A percentile compares a stretch with the other conserved stretches of the same genome.
These are phyloP conservation scores for Tylopilus cervinicoccineus DNA, from an alignment of 768 basidiomycete genomes.

Conservation along the genomic window DNA sequence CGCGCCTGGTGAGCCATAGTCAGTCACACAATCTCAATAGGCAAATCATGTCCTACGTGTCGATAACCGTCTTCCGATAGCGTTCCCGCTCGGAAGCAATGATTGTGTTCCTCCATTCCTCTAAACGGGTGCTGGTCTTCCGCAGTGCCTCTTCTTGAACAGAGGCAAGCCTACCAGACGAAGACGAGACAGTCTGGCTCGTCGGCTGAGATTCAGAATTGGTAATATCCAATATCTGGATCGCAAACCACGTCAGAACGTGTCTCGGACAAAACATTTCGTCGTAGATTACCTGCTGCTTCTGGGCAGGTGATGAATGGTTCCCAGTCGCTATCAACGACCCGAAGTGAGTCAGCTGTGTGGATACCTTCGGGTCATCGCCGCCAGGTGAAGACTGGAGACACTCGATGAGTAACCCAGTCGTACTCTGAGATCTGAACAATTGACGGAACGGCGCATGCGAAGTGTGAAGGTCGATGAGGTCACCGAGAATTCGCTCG, in stretches of 20 bases:
- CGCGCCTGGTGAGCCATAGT: conserved; percentile 48
- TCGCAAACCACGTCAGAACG: not conserved
- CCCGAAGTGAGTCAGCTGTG: conserved; percentile 70
- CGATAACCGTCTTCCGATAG: conserved; percentile 65
- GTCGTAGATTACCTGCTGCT: conserved; percentile 57
- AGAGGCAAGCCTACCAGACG: conserved; percentile 14
- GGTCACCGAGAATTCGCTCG: conserved; percentile 51
- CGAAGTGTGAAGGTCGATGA: conserved; percentile 65
- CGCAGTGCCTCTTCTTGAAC: conserved; percentile 41
- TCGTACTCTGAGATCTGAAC: conserved; percentile 69
- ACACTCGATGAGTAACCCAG: conserved; percentile 62
- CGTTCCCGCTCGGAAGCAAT: conserved; percentile 67
- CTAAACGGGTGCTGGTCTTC: conserved; percentile 59
- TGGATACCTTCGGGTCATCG: conserved; percentile 37
- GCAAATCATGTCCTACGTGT: conserved; percentile 45
- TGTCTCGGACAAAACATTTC: not conserved
- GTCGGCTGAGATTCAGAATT: conserved; percentile 29
- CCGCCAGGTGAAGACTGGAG: conserved; percentile 43
- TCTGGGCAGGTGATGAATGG: conserved; percentile 58
- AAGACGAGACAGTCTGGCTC: not conserved
- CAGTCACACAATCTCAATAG: not conserved
- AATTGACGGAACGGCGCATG: conserved; percentile 64
- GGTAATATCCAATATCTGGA: conserved; percentile 56
- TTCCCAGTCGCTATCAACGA: conserved; percentile 64
- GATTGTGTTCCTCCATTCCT: conserved; percentile 72